Percentiles rank a stretch among this genome's conserved stretches.
These are phyloP conservation scores for Vaucheria bursata DNA, from an alignment of 352 stramenopile genomes.

Conservation along the genomic window DNA sequence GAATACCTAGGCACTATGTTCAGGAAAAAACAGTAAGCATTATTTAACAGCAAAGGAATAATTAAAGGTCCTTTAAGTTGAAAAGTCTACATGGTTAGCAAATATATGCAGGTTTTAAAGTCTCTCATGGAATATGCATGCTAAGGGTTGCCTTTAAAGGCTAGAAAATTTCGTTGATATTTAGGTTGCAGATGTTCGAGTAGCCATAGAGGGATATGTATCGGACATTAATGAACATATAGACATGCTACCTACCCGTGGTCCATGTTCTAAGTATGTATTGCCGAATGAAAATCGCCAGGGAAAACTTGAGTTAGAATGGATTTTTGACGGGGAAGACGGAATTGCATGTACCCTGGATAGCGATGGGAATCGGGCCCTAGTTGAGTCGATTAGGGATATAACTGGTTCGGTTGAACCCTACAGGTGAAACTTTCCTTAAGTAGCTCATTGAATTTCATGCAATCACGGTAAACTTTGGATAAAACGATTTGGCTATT, in stretches of 20 bases:
- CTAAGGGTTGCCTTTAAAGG: too few species aligned
- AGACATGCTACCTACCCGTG: slow-evolving; percentile 63
- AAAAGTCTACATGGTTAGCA: too few species aligned
- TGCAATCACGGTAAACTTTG: too few species aligned
- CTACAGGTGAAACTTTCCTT: slow-evolving; percentile 5
- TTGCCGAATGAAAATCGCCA: slow-evolving; percentile 62
- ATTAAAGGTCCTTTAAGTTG: too few species aligned
- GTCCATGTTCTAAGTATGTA: slow-evolving; percentile 77
- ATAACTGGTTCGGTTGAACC: slow-evolving; percentile 55
- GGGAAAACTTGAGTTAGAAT: slow-evolving; percentile 74
- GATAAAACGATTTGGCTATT: too few species aligned
- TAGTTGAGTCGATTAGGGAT: slow-evolving; percentile 63
- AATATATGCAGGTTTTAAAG: too few species aligned
- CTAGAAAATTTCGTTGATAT: too few species aligned
- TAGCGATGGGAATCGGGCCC: slow-evolving; percentile 71
- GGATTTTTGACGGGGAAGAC: slow-evolving; percentile 59
- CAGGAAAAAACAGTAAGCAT: too few species aligned
- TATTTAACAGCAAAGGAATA: too few species aligned
- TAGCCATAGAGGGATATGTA: slow-evolving; percentile 59
- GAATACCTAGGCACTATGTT: too few species aligned
- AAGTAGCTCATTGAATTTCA: too few species aligned
- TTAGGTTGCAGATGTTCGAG: slow-evolving; percentile 8
- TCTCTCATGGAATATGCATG: too few species aligned
- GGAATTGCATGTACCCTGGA: slow-evolving; percentile 81
- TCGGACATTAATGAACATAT: slow-evolving; percentile 72